A percentile compares a stretch with the other conserved stretches of the same genome.
These are phyloP conservation scores for Fusarium subglutinans DNA, from an alignment of 2,329 filamentous ascomycete genomes.

Conservation along the genomic window DNA sequence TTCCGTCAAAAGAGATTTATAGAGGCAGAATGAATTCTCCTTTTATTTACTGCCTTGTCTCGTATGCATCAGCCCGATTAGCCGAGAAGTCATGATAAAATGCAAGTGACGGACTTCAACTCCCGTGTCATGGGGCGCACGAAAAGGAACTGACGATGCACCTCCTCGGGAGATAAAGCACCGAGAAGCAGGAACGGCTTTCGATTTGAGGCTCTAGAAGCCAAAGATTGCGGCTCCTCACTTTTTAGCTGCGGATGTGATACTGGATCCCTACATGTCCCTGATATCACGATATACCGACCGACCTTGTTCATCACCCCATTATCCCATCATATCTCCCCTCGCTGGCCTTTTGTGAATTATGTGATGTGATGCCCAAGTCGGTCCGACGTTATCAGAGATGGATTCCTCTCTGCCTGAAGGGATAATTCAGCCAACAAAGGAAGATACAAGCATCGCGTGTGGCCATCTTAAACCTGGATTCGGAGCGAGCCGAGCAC, in stretches of 20 bases:
- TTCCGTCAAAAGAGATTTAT: neutral
- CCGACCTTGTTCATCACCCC: constrained; percentile 1
- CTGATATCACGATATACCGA: neutral
- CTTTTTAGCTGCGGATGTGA: neutral
- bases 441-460: neutral
- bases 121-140: neutral
- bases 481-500: neutral
- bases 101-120: constrained; percentile 7
- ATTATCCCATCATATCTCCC: neutral
- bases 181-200: constrained; percentile 5
- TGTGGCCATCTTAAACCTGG: neutral
- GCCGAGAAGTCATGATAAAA: neutral
- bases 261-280: neutral
- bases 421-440: neutral
- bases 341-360: neutral
- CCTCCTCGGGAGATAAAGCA: neutral
- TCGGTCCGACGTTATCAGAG: neutral
- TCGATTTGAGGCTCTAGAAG: neutral
- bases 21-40: neutral
- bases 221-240: neutral
- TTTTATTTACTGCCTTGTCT: neutral
- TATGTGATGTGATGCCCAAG: neutral
- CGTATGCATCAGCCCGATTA: neutral
- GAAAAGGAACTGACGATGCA: constrained; percentile 6
- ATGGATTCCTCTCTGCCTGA: constrained; percentile 13